These are phyloP conservation scores for Solanum lignicaule DNA, from an alignment of 257 asterid species.

Conservation along the genomic window DNA sequence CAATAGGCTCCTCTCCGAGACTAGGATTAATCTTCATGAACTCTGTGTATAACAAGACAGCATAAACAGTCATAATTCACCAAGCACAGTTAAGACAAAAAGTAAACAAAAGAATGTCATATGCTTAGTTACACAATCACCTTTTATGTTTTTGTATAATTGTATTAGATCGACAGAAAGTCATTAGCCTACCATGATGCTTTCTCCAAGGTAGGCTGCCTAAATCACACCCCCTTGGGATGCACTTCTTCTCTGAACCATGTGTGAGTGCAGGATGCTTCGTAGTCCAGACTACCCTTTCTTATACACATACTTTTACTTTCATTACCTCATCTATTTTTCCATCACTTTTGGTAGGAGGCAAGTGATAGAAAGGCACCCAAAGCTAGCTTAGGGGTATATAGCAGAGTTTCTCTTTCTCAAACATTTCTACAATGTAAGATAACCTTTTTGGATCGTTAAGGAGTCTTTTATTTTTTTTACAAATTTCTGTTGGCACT, in stretches of 20 bases:
- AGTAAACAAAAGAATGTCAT: background rate
- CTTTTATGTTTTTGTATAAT: background rate
- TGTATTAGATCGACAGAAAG: background rate
- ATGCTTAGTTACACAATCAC: background rate
- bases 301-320: background rate
- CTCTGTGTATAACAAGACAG: conserved; percentile 22
- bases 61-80: background rate
- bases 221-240: background rate
- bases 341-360: background rate
- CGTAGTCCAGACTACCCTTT: background rate
- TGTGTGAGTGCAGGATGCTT: background rate
- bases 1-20: conserved; percentile 91
- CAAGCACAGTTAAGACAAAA: background rate
- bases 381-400: background rate
- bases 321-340: background rate
- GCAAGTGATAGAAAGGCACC: background rate
- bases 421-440: background rate
- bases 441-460: background rate
- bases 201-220: background rate
- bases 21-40: conserved; percentile 54
- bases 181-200: background rate
- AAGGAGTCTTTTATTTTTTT: background rate
- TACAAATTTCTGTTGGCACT: background rate
- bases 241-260: background rate
- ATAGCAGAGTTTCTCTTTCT: background rate